Percentiles rank a stretch among this genome's conserved stretches.
These are phyloP conservation scores for Cylindrodendrum hubeiense DNA, from an alignment of 2,329 filamentous ascomycete species.

Conservation along the genomic window DNA sequence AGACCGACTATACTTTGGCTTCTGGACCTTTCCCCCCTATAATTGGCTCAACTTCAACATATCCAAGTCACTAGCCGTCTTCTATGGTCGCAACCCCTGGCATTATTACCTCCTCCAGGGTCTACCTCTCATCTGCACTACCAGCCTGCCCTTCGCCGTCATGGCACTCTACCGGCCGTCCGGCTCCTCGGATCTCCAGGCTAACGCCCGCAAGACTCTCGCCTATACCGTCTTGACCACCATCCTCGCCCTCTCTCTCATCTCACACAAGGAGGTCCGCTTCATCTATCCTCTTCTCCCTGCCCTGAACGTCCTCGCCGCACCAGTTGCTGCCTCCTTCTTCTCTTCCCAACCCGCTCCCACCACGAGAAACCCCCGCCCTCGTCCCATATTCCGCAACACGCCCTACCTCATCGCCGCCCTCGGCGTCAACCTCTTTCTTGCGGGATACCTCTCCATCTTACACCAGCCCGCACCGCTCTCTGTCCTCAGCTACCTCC, in stretches of 20 bases:
- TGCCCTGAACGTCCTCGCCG: conserved; percentile 84
- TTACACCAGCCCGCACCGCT: conserved; percentile 87
- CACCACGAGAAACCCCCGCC: conserved; percentile 42
- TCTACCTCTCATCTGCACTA: conserved; percentile 87
- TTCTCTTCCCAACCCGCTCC: conserved; percentile 61
- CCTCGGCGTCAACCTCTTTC: conserved; percentile 74
- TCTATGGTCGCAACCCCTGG: conserved; percentile 91
- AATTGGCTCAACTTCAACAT: conserved; percentile 94
- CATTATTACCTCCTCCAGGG: conserved; percentile 96
- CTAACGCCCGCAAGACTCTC: conserved; percentile 57
- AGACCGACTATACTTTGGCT: conserved; percentile 84
- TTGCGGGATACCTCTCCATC: conserved; percentile 80
- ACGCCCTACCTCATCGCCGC: conserved; percentile 68
- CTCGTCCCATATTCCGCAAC: conserved; percentile 57
- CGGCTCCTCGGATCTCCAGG: conserved; percentile 49
- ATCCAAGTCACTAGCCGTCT: conserved; percentile 85
- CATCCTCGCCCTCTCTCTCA: conserved; percentile 75
- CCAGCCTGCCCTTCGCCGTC: conserved; percentile 81
- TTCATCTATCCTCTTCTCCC: conserved; percentile 96
- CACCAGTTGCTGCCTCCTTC: conserved; percentile 74
- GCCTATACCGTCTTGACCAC: conserved; percentile 71
- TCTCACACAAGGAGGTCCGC: conserved; percentile 96
- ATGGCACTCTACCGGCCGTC: conserved; percentile 70
- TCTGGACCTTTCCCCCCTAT: conserved; percentile 90
- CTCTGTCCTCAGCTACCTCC: conserved; percentile 79